Conservation (phyloP, 2,329 filamentous ascomycete genomes). For the Arthrobotrys sinensis region DNA sequence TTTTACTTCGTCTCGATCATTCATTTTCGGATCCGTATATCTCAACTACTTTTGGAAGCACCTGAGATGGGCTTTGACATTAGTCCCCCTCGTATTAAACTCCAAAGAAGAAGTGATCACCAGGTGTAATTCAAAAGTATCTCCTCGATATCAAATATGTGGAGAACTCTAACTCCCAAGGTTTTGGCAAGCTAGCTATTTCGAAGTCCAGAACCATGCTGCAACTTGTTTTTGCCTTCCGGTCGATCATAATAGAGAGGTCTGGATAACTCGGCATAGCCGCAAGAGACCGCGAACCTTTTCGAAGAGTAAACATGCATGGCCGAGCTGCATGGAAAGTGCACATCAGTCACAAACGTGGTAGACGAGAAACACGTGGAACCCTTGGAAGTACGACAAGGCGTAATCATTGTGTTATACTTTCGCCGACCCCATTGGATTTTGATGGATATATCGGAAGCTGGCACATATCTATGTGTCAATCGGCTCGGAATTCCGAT, state of each 20-base stretch:
- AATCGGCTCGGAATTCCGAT: slow-evolving; percentile 11
- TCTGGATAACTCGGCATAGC: slow-evolving; percentile 24
- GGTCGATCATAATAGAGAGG: not conserved
- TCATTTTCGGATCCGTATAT: slow-evolving; percentile 21
- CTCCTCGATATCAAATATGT: slow-evolving; percentile 20
- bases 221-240: not conserved
- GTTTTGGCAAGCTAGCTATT: not conserved
- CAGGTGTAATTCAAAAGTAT: slow-evolving; percentile 18
- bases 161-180: slow-evolving; percentile 6
- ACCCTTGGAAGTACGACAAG: slow-evolving; percentile 26
- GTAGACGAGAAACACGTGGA: slow-evolving; percentile 53
- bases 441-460: not conserved
- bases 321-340: slow-evolving; percentile 8
- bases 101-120: slow-evolving; percentile 38
- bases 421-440: slow-evolving; percentile 1
- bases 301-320: not conserved
- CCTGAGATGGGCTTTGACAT: slow-evolving; percentile 8
- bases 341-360: slow-evolving; percentile 50
- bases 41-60: not conserved
- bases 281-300: slow-evolving; percentile 4
- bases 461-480: slow-evolving; percentile 22
- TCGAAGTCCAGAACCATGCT: slow-evolving; percentile 6
- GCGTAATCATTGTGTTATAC: slow-evolving; percentile 37
- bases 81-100: not conserved
- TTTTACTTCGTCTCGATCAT: slow-evolving; percentile 41